These are phyloP conservation scores for Pythium grandisporangium DNA, from an alignment of 352 stramenopile genomes.

Conservation along the genomic window DNA sequence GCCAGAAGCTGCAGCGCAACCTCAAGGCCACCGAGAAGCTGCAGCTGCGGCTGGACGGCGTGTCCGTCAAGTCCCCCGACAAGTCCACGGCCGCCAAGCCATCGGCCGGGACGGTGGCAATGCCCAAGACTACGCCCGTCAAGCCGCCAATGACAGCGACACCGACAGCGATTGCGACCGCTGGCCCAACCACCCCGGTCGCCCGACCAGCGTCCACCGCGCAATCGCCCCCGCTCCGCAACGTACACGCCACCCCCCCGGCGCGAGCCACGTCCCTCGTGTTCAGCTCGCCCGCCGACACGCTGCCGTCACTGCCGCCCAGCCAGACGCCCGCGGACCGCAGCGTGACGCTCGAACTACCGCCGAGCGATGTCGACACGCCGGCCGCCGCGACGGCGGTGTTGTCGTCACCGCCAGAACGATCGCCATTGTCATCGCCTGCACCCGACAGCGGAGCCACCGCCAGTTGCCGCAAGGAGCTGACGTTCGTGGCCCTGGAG, in stretches of 20 bases:
- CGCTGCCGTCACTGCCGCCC: too few species aligned
- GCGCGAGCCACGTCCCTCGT: too few species aligned
- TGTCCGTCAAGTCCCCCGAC: conserved; percentile 21
- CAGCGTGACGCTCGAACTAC: conserved; percentile 3
- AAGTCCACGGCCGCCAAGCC: conserved; percentile 3
- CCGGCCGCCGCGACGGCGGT: too few species aligned
- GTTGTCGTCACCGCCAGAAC: too few species aligned
- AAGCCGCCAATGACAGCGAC: background rate
- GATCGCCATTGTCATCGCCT: background rate
- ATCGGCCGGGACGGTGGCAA: background rate
- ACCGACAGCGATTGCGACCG: background rate
- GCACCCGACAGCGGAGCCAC: background rate
- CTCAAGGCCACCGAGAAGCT: conserved; percentile 64
- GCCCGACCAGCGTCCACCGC: too few species aligned
- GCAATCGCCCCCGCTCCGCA: too few species aligned
- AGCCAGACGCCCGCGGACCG: conserved; percentile 6
- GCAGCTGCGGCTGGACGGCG: conserved; percentile 46
- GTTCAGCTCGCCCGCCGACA: too few species aligned
- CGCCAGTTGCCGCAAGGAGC: conserved; percentile 12
- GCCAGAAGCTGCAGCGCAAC: conserved; percentile 60
- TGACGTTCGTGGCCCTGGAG: conserved; percentile 6
- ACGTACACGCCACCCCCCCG: background rate
- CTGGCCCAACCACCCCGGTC: background rate
- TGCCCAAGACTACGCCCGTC: background rate
- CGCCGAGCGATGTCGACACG: background rate